phyloP scores from a whole-genome alignment of 495 filamentous ascomycete species.

The Talaromyces liani region DNA sequence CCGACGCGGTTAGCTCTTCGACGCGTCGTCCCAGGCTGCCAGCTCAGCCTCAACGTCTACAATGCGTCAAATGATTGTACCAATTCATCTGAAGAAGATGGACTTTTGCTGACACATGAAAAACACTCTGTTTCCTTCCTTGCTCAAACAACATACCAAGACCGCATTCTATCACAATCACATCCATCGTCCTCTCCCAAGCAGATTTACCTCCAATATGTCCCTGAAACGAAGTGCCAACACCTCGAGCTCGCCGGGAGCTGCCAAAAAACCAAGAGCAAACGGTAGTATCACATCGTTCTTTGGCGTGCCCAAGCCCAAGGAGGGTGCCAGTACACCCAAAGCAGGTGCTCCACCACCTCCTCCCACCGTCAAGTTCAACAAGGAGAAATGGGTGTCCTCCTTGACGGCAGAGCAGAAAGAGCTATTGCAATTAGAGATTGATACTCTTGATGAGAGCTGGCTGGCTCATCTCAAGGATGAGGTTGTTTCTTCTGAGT shows the following conservation, averaged over 20 bases:
- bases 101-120: background rate
- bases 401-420: constrained; percentile 75
- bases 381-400: constrained; percentile 81
- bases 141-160: background rate
- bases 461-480: constrained; percentile 86
- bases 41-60: background rate
- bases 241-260: background rate
- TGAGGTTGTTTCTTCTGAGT: constrained; percentile 67
- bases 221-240: constrained; percentile 1
- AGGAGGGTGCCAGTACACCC: constrained; percentile 23
- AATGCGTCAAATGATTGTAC: background rate
- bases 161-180: background rate
- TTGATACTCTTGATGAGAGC: constrained; percentile 80
- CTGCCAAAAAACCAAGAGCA: constrained; percentile 60
- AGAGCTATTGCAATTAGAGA: constrained; percentile 75
- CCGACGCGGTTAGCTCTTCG: background rate
- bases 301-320: constrained; percentile 48
- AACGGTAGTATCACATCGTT: constrained; percentile 59
- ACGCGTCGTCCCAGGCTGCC: background rate
- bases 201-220: background rate
- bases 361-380: constrained; percentile 46
- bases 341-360: constrained; percentile 15
- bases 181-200: background rate
- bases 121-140: background rate
- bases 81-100: background rate